Evolutionary conservation across 2,329 filamentous ascomycete species (phyloP).

Genomic region (Endothia cerciana): DNA sequence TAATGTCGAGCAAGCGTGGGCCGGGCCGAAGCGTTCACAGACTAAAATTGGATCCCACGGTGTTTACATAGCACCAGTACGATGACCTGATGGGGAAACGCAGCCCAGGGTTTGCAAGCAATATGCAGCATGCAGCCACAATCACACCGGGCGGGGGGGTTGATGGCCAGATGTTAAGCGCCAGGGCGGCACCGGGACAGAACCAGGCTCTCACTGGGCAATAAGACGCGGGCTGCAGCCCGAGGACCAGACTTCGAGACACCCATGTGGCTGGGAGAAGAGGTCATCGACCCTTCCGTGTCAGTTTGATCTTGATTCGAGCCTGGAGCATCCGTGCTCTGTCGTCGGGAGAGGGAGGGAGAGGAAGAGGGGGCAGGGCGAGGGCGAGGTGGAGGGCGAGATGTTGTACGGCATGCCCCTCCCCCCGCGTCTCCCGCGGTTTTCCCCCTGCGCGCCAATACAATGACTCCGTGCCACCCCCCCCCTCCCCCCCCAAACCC

Average conservation of each 20-base stretch:
- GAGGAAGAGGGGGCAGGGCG: background rate
- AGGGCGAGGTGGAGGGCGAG: background rate
- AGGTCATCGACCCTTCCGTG: background rate
- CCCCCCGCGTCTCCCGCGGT: too few species aligned
- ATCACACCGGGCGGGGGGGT: constrained; percentile 2
- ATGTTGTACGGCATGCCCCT: too few species aligned
- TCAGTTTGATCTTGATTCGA: background rate
- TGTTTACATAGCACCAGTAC: background rate
- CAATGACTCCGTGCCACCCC: background rate
- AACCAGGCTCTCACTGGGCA: constrained; percentile 8
- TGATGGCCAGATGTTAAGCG: constrained; percentile 7
- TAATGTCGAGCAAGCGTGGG: background rate
- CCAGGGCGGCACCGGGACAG: constrained; percentile 12
- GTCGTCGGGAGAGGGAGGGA: background rate
- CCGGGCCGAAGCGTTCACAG: constrained; percentile 15
- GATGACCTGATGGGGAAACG: background rate
- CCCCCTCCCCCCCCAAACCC: too few species aligned
- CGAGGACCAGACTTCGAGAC: background rate
- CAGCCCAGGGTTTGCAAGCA: background rate
- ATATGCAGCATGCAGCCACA: constrained; percentile 20
- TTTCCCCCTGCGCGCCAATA: constrained; percentile 4
- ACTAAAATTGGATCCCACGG: background rate
- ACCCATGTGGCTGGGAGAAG: background rate
- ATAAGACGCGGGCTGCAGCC: constrained; percentile 7
- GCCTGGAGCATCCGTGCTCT: background rate